Evolutionary conservation across 1,284 basidiomycete species (phyloP).

Genomic region (Naganishia liquefaciens): DNA sequence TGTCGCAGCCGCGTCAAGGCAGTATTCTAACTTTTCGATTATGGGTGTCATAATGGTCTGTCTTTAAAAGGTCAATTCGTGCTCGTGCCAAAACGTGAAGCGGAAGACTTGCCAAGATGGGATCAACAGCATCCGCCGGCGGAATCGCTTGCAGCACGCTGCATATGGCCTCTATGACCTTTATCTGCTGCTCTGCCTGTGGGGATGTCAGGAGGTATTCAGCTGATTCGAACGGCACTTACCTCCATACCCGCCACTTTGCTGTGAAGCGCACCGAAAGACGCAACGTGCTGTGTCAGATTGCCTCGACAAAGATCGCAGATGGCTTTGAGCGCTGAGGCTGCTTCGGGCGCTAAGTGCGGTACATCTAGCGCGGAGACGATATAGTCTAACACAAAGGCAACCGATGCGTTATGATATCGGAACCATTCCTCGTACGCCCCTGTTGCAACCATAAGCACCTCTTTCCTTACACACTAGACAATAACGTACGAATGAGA

Average conservation of each 20-base stretch:
- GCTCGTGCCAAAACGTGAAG: neutral
- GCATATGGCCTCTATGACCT: slow-evolving; percentile 83
- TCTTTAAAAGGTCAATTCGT: neutral
- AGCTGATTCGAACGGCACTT: slow-evolving; percentile 42
- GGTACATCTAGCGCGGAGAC: slow-evolving; percentile 68
- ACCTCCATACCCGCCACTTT: slow-evolving; percentile 72
- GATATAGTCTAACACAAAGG: slow-evolving; percentile 66
- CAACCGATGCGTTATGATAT: slow-evolving; percentile 57
- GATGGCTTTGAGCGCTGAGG: slow-evolving; percentile 74
- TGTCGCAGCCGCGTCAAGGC: slow-evolving; percentile 60
- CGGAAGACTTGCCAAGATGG: slow-evolving; percentile 64
- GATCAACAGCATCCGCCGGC: slow-evolving; percentile 70
- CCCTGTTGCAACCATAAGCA: slow-evolving; percentile 56
- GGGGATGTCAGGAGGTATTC: neutral
- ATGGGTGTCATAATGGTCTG: slow-evolving; percentile 58
- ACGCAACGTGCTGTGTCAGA: slow-evolving; percentile 74
- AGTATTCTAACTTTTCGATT: slow-evolving; percentile 65
- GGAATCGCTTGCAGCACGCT: slow-evolving; percentile 85
- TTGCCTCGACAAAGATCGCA: slow-evolving; percentile 81
- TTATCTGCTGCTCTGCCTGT: slow-evolving; percentile 80
- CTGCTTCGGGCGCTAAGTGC: slow-evolving; percentile 68
- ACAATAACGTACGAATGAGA: slow-evolving; percentile 64
- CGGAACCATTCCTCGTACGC: slow-evolving; percentile 83
- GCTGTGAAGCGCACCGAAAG: slow-evolving; percentile 78
- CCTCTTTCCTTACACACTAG: neutral